phyloP scores from a whole-genome alignment of 192 early-diverging fungal species.

The Physocladia obscura region DNA sequence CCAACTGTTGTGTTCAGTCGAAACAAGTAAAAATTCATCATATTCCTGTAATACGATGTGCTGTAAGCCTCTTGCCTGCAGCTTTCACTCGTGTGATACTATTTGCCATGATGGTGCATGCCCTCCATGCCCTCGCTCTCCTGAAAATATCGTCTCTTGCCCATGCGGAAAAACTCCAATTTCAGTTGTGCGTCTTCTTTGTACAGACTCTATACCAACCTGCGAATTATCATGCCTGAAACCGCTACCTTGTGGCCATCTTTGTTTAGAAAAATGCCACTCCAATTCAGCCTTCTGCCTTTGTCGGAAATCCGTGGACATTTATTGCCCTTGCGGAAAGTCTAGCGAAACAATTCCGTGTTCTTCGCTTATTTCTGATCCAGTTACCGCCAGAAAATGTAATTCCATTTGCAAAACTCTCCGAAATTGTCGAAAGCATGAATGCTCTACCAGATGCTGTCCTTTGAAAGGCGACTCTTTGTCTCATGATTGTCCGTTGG shows the following conservation, averaged over 20 bases:
- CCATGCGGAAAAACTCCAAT: slow-evolving; percentile 6
- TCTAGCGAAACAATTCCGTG: background rate
- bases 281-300: background rate
- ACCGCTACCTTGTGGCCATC: background rate
- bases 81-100: slow-evolving; percentile 1
- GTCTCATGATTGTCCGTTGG: slow-evolving; percentile 5
- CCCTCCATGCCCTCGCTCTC: background rate
- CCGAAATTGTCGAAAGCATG: slow-evolving; percentile 9
- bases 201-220: slow-evolving; percentile 7
- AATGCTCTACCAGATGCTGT: slow-evolving; percentile 12
- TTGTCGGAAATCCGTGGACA: slow-evolving; percentile 5
- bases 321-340: slow-evolving; percentile 1
- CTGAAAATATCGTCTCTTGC: background rate
- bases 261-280: slow-evolving; percentile 10
- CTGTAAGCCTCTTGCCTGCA: slow-evolving; percentile 1
- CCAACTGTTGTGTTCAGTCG: background rate
- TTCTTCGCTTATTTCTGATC: background rate
- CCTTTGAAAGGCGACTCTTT: slow-evolving; percentile 10
- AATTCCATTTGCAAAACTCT: slow-evolving; percentile 23
- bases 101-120: slow-evolving; percentile 5
- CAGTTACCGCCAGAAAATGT: background rate
- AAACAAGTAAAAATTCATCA: background rate
- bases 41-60: background rate
- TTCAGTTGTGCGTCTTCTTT: background rate
- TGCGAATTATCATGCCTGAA: slow-evolving; percentile 11